Percentiles rank a stretch among this genome's conserved stretches.
These are phyloP conservation scores for Myxozyma vanderwaltii DNA, from an alignment of 805 yeast species.

Conservation along the genomic window DNA sequence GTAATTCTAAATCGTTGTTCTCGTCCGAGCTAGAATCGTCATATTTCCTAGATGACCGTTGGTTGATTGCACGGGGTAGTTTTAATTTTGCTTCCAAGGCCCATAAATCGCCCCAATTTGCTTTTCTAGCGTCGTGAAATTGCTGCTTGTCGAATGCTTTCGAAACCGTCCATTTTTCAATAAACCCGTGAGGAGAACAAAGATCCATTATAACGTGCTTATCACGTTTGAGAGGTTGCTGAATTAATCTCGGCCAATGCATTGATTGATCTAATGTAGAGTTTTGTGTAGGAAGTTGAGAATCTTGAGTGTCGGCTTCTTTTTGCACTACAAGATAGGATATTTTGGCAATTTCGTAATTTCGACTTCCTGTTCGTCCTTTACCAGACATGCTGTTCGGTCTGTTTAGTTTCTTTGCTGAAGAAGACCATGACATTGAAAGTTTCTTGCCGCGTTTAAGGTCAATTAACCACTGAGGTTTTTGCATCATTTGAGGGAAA, in stretches of 20 bases:
- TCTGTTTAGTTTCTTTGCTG: slow-evolving; percentile 41
- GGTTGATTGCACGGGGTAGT: background rate
- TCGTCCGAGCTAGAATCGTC: too few species aligned
- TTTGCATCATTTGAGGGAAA: slow-evolving; percentile 65
- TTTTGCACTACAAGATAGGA: slow-evolving; percentile 71
- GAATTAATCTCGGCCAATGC: slow-evolving; percentile 73
- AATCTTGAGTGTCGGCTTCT: slow-evolving; percentile 43
- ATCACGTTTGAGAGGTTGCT: slow-evolving; percentile 72
- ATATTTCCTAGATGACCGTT: background rate
- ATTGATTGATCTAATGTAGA: slow-evolving; percentile 33
- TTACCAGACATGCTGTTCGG: slow-evolving; percentile 59
- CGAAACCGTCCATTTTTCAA: slow-evolving; percentile 88
- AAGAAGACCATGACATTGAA: slow-evolving; percentile 64
- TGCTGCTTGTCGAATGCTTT: slow-evolving; percentile 65
- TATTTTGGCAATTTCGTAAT: slow-evolving; percentile 65
- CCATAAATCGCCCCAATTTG: slow-evolving; percentile 87
- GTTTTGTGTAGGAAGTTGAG: background rate
- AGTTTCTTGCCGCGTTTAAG: slow-evolving; percentile 78
- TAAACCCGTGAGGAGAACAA: slow-evolving; percentile 74
- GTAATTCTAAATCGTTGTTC: background rate
- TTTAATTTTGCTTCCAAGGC: slow-evolving; percentile 62
- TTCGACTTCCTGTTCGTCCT: slow-evolving; percentile 69
- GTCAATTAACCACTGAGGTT: slow-evolving; percentile 82
- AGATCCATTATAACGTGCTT: slow-evolving; percentile 80
- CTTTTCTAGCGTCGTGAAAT: slow-evolving; percentile 89